Evolutionary conservation across 148 eudicot genomes (phyloP), one percentile per base, ranked within the genome.

Genomic region (Hydrangea macrophylla): DNA sequence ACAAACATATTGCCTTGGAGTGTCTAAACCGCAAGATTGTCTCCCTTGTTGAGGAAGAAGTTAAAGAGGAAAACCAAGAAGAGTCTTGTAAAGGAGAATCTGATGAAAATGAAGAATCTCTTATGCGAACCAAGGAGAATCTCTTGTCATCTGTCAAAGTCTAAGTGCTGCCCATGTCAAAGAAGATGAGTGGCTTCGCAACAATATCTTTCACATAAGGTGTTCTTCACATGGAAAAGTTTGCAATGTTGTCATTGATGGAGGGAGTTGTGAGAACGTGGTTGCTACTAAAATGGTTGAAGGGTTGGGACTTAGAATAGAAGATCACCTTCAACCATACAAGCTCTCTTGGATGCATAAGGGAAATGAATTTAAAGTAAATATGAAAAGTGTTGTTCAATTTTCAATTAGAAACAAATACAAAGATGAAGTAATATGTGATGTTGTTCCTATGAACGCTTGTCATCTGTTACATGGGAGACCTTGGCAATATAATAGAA

Each of bases 71-170:
- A 9, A 10, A 24, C 7, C 44, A 6, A 7, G 7, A 55, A 39
- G 1, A 58, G 9, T 9, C n/a, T n/a, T 37, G 25, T 72, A 69
- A 36, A 28, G 70, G 50, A 15, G 28, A 24, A 54, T 6, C 2
- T 3, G 17, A 3, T 11, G 32, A 9, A 1, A 60, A 65, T 12
- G 27, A 65, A 12, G 65, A 65, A 32, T 73, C 8, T 36, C 35
- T 0, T 65, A 58, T 57, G 65, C 7, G 2, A 70, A 73, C 23
- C 57, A 61, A 12, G 78, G 73, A 22, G 62, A 68, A 68, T 5
- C 50, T 7, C 55, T 74, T 13, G 73, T 61, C 10, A 31, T 62
- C 9, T 25, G 45, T 5, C 18, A 63, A 8, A 69, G 23, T 24
- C 37, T 68, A 9, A 51, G n/a, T 62, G 0, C 42, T 0, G 2